Evolutionary conservation across 495 filamentous ascomycete genomes (phyloP).

Genomic region (Penicillium nucicola): DNA sequence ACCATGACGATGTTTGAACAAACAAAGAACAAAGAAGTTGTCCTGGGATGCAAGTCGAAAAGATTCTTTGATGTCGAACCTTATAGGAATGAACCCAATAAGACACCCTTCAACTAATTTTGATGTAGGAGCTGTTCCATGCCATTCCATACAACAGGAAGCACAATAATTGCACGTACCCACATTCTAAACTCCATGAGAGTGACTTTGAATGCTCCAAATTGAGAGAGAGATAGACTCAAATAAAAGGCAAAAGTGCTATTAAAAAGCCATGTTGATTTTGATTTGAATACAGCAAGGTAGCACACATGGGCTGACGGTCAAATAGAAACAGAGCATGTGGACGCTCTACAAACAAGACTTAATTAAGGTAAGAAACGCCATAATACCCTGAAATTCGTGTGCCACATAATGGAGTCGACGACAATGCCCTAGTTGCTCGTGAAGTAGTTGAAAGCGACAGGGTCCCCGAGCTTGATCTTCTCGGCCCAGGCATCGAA

Average conservation of each 20-base stretch:
- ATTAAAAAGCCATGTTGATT: too few relatives aligned
- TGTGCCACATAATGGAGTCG: background rate
- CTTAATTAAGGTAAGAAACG: background rate
- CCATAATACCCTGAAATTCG: background rate
- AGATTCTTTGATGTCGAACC: background rate
- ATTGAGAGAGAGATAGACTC: too few relatives aligned
- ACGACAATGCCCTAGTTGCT: conserved; percentile 25
- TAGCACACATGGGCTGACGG: background rate
- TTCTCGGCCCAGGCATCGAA: conserved; percentile 48
- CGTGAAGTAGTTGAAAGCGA: conserved; percentile 55
- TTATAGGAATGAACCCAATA: background rate
- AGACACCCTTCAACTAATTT: too few relatives aligned
- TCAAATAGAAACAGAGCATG: background rate
- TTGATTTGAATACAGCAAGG: background rate
- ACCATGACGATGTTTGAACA: background rate
- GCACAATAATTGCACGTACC: too few relatives aligned
- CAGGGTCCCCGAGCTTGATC: conserved; percentile 39
- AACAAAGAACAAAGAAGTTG: background rate
- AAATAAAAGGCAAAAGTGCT: too few relatives aligned
- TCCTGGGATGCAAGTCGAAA: background rate
- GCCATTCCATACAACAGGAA: too few relatives aligned
- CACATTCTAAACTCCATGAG: too few relatives aligned
- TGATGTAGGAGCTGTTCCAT: too few relatives aligned
- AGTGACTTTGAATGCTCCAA: too few relatives aligned
- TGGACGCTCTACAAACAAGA: background rate